These are phyloP conservation scores for Coemansia sp. DNA, from an alignment of 192 early-diverging fungal species.

Conservation along the genomic window DNA sequence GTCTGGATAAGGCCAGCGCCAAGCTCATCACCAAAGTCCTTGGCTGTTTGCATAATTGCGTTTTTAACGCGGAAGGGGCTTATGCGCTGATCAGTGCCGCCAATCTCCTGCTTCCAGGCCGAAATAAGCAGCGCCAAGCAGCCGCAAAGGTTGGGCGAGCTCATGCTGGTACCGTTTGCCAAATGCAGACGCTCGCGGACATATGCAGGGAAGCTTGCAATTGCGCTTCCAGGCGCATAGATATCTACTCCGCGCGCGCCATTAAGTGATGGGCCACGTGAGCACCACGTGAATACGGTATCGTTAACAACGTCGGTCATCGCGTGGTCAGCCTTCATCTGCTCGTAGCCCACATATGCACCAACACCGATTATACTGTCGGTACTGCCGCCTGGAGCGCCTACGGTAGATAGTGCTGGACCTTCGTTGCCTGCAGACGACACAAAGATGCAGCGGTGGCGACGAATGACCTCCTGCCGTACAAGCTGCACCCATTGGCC, in stretches of 20 bases:
- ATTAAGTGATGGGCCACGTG: slow-evolving; percentile 81
- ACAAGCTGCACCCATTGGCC: slow-evolving; percentile 84
- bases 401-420: slow-evolving; percentile 79
- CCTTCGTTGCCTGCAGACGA: slow-evolving; percentile 91
- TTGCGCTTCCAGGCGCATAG: slow-evolving; percentile 88
- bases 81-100: slow-evolving; percentile 55
- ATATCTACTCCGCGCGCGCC: slow-evolving; percentile 80
- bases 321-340: slow-evolving; percentile 85
- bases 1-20: slow-evolving; percentile 84
- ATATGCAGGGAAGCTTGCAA: slow-evolving; percentile 87
- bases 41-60: slow-evolving; percentile 72
- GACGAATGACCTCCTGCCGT: slow-evolving; percentile 78
- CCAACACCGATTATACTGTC: slow-evolving; percentile 85
- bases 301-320: slow-evolving; percentile 78
- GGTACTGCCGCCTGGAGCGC: slow-evolving; percentile 78
- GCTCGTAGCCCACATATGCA: slow-evolving; percentile 79
- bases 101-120: slow-evolving; percentile 67
- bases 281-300: slow-evolving; percentile 83
- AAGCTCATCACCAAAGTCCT: slow-evolving; percentile 75
- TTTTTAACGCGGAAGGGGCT: slow-evolving; percentile 81
- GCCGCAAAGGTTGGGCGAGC: slow-evolving; percentile 87
- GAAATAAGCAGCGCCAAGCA: slow-evolving; percentile 82
- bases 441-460: slow-evolving; percentile 81
- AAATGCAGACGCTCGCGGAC: slow-evolving; percentile 63
- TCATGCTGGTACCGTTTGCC: slow-evolving; percentile 96